These are phyloP conservation scores for Saccharomyces uvarum DNA, from an alignment of 1,139 yeast genomes.

Conservation along the genomic window DNA sequence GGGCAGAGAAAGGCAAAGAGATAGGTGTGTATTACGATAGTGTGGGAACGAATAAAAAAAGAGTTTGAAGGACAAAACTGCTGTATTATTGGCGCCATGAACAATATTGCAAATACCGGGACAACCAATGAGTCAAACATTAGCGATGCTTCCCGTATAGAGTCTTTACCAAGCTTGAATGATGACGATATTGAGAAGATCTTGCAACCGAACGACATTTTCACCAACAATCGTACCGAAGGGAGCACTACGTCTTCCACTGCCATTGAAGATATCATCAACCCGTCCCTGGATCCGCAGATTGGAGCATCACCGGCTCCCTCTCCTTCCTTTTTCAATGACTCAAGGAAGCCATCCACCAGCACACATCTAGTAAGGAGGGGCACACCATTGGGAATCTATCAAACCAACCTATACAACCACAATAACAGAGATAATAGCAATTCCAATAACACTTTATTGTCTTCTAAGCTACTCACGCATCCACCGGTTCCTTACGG, in stretches of 20 bases:
- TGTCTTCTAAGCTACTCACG: slow-evolving; percentile 10
- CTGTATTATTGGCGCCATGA: neutral
- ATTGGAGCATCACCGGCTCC: neutral
- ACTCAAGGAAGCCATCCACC: neutral
- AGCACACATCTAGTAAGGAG: slow-evolving; percentile 13
- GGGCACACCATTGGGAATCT: slow-evolving; percentile 10
- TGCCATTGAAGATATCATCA: slow-evolving; percentile 25
- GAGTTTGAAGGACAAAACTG: neutral
- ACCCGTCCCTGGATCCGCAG: slow-evolving; percentile 16
- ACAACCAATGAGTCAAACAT: neutral
- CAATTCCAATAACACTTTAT: neutral
- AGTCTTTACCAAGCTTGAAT: slow-evolving; percentile 4
- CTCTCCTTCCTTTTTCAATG: neutral
- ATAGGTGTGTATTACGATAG: neutral
- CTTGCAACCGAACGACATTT: slow-evolving; percentile 16
- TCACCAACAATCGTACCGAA: slow-evolving; percentile 8
- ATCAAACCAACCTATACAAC: slow-evolving; percentile 3
- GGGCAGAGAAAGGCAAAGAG: neutral
- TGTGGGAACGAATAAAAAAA: neutral
- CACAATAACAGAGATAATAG: slow-evolving; percentile 1
- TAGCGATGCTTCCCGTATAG: neutral
- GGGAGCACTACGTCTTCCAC: slow-evolving; percentile 5
- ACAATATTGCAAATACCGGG: neutral
- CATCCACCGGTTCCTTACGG: slow-evolving; percentile 5
- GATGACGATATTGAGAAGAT: slow-evolving; percentile 24